Evolutionary conservation across 2,329 filamentous ascomycete species (phyloP).

Genomic region (Colletotrichum liaoningense): DNA sequence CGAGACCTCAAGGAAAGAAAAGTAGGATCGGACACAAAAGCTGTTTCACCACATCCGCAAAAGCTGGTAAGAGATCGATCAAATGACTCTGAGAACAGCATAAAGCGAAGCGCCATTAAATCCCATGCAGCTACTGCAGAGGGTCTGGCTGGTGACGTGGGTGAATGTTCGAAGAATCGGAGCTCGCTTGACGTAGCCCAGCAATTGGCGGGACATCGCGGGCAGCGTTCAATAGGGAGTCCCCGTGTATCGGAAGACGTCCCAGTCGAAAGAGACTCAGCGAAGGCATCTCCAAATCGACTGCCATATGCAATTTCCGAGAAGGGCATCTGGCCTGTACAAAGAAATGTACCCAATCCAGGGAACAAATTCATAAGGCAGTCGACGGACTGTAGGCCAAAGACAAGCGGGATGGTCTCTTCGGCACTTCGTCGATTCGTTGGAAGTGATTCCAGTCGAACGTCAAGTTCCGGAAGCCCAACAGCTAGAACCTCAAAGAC

Average conservation of each 20-base stretch:
- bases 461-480: background rate
- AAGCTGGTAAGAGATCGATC: background rate
- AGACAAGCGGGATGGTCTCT: background rate
- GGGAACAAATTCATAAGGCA: background rate
- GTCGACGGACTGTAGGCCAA: background rate
- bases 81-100: background rate
- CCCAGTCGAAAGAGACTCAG: constrained; percentile 44
- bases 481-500: background rate
- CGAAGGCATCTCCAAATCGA: constrained; percentile 31
- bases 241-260: constrained; percentile 39
- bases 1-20: background rate
- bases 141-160: background rate
- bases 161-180: background rate
- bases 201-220: too few species aligned
- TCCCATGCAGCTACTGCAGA: background rate
- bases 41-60: background rate
- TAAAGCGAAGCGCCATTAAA: background rate
- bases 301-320: background rate
- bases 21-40: background rate
- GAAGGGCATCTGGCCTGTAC: background rate
- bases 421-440: constrained; percentile 20
- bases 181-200: background rate
- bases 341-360: background rate
- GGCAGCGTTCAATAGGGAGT: background rate
- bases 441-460: background rate